These are phyloP conservation scores for Marchantia paleacea DNA, from an alignment of 225 moss, liverwort and hornwort species.

Conservation along the genomic window DNA sequence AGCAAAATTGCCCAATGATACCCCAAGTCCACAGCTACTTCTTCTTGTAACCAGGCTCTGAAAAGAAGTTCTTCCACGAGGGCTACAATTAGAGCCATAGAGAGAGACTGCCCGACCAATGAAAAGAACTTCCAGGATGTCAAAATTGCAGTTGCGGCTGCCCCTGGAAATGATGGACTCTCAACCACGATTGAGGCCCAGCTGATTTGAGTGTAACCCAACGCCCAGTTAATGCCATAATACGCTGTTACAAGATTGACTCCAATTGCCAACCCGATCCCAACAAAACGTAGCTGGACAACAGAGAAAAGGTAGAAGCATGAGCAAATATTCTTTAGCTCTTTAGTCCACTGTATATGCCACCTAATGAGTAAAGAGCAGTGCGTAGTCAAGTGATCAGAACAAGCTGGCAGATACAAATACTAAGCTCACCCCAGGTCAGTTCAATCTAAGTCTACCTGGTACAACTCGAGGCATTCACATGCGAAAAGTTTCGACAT, in stretches of 20 bases:
- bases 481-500: too few relatives aligned
- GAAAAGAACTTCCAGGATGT: conserved; percentile 55
- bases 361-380: too few relatives aligned
- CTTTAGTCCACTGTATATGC: too few relatives aligned
- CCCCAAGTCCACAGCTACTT: conserved; percentile 83
- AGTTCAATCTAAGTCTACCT: too few relatives aligned
- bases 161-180: conserved; percentile 49
- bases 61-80: conserved; percentile 94
- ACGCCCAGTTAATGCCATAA: conserved; percentile 51
- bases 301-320: not conserved
- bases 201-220: conserved; percentile 60
- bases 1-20: conserved; percentile 57
- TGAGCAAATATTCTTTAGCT: not conserved
- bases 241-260: conserved; percentile 55
- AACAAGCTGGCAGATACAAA: too few relatives aligned
- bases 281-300: conserved; percentile 54
- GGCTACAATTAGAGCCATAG: conserved; percentile 58
- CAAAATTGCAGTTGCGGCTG: conserved; percentile 43
- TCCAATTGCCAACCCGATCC: conserved; percentile 64
- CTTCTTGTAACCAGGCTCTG: conserved; percentile 91
- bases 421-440: too few relatives aligned
- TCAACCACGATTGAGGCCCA: conserved; percentile 56
- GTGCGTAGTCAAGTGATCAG: too few relatives aligned
- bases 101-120: conserved; percentile 53
- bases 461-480: too few relatives aligned